phyloP scores from a whole-genome alignment of 176 grass and related monocot genomes.

The Neostapfia colusana region DNA sequence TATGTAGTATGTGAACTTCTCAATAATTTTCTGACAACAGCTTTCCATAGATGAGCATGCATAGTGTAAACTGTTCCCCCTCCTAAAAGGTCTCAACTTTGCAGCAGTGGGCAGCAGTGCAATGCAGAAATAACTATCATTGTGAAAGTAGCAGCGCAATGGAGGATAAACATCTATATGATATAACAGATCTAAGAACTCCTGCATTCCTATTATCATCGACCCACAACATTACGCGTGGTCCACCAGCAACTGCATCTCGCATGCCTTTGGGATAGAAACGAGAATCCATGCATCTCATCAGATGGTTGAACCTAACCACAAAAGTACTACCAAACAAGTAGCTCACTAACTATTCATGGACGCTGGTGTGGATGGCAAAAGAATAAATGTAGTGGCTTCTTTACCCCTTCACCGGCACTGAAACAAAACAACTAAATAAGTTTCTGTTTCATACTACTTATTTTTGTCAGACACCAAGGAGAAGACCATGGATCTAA shows the following conservation, averaged over 20 bases:
- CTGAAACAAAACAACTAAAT: neutral
- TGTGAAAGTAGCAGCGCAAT: neutral
- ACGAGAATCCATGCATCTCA: neutral
- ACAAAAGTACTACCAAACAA: neutral
- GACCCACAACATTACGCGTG: conserved; percentile 19
- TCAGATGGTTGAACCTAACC: neutral
- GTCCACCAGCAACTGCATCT: conserved; percentile 33
- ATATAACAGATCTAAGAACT: conserved; percentile 31
- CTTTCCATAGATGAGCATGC: conserved; percentile 7
- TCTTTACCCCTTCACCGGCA: neutral
- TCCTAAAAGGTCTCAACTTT: conserved; percentile 9
- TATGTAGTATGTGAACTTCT: neutral
- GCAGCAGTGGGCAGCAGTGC: neutral
- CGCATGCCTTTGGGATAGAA: conserved; percentile 21
- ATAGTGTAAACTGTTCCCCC: neutral
- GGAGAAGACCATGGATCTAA: neutral
- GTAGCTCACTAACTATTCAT: neutral
- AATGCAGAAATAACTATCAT: conserved; percentile 1
- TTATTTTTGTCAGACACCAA: neutral
- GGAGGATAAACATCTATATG: neutral
- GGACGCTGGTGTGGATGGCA: neutral
- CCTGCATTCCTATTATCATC: conserved; percentile 10
- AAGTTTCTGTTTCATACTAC: neutral
- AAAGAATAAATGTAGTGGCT: conserved; percentile 1
- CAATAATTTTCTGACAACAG: neutral